Evolutionary conservation across 2,329 filamentous ascomycete genomes (phyloP), one percentile per base, ranked within the genome.

Genomic region (Ophiostoma montium): DNA sequence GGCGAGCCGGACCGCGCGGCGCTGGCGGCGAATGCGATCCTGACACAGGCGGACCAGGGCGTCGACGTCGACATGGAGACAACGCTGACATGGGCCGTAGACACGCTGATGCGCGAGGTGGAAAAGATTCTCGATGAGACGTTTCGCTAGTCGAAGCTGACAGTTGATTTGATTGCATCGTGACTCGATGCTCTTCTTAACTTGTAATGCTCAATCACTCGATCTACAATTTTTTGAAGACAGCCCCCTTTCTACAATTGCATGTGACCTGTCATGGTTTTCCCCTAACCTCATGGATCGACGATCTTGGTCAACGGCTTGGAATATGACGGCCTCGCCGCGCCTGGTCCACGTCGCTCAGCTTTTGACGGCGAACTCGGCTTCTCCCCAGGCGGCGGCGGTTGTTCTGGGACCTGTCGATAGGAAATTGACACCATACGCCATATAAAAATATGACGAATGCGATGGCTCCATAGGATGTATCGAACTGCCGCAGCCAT

Each of bases 331-430:
- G 76, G 75, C 81, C 72, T 70, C 71, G 67, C 68, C 67, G 64
- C 39, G 64, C 56, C 65, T 63, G 63, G 68, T 70, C 69, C 69
- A 70, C 75, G 73, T 75, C 78, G 76, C 76, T 86, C 82, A 82
- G 70, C 72, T 74, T 72, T 67, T 69, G 58, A 69, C 64, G 67
- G 75, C 80, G 80, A 85, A 72, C 78, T 76, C 74, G 76, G 77
- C 74, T 72, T 57, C 52, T 42, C 69, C 70, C 67, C 67, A 66
- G 70, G 43, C 69, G 65, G 30, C 23, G 71, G 71, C 68, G 67
- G 70, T 92, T 76, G 61, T 66, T 95, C 82, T 94, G 66, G 86
- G 82, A 92, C 81, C 85, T 92, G 88, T 94, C 86, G 84, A 88
- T 86, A 80, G 83, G 84, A 89, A 72, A 86, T 84, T 80, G 75